Base-by-base conservation (phyloP, 1,139 yeast genomes). In the Sugiyamaella castrensis region DNA sequence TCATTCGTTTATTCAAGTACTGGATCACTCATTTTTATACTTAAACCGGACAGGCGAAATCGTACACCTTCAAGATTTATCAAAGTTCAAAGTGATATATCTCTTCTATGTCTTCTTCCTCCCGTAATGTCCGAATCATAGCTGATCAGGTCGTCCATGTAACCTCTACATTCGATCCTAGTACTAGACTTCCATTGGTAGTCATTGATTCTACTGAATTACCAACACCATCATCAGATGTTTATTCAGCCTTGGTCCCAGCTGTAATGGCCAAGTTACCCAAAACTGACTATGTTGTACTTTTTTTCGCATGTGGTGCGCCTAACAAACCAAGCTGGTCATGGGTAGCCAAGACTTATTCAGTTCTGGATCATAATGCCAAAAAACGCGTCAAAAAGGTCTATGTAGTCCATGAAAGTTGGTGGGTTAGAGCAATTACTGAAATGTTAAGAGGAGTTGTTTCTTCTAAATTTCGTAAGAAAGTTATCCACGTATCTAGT, bases 391-490 rank as follows among this genome's bases (percentile, higher is more conserved):
- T 89, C 46, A 71, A 72, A 47, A 83, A 81, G 59, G 73, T 88
- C 2, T 85, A 84, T 57, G 77, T 91, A 36, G 96, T 92, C 4
- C 98, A 92, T 66, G 97, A 91, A 60, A 84, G 87, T 47, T 89
- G 96, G 92, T 80, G 92, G 70, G 79, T 88, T 13, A 80, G 89
- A 58, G 84, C 96, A 0, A 76, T 89, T 33, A 78, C 87, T 16
- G 92, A 87, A 51, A 78, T 88, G 46, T 70, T 87, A 53, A 74
- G 82, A 52, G 86, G 84, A 58, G 75, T 82, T 1, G 72, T 81
- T 58, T 74, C 75, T 44, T 68, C 76, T 50, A 72, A 77, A 55
- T 71, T 74, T 56, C 58, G 66, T 38, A 62, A 65, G 44, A 69
- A 71, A 40, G 68, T 79, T 13, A 65, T 75, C 11, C 77, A 79